A percentile compares a stretch with the other conserved stretches of the same genome.
phyloP scores from a whole-genome alignment of 2,329 filamentous ascomycete species.

The Trichoderma sp. region DNA sequence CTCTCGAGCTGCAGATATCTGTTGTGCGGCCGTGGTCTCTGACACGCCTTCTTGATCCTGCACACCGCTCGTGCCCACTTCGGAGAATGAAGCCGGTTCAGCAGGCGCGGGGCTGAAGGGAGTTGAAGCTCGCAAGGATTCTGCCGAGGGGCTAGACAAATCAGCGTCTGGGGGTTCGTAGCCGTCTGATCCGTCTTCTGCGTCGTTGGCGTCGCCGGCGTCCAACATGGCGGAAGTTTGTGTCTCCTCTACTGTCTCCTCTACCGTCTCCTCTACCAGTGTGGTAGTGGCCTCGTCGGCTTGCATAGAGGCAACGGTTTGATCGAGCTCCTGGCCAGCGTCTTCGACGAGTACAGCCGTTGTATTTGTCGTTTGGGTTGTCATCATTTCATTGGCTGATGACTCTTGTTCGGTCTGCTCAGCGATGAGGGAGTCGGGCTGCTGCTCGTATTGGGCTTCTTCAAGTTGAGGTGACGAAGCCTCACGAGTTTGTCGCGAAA shows the following conservation, averaged over 20 bases:
- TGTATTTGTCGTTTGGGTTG: neutral
- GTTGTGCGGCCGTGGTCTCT: constrained; percentile 34
- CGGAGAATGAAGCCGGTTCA: constrained; percentile 32
- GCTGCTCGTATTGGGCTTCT: constrained; percentile 10
- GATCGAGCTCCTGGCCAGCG: neutral
- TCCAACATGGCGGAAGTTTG: constrained; percentile 32
- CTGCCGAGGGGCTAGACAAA: neutral
- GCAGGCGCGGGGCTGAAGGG: constrained; percentile 28
- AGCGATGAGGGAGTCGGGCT: neutral
- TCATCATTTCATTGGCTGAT: neutral
- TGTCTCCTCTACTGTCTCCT: constrained; percentile 7
- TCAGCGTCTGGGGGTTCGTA: constrained; percentile 58
- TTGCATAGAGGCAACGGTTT: neutral
- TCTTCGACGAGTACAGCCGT: neutral
- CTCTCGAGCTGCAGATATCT: constrained; percentile 39
- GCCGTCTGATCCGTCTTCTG: constrained; percentile 49
- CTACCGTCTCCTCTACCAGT: no score
- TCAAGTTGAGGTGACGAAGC: neutral
- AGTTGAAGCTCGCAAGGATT: constrained; percentile 14
- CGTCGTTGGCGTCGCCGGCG: constrained; percentile 44
- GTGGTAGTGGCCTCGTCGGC: neutral
- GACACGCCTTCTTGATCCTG: constrained; percentile 34
- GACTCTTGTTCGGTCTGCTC: neutral
- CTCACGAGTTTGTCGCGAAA: neutral
- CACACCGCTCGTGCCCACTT: constrained; percentile 37